Evolutionary conservation across 2,329 filamentous ascomycete species (phyloP).

Genomic region (Chrysoporthe deuterocubensis): DNA sequence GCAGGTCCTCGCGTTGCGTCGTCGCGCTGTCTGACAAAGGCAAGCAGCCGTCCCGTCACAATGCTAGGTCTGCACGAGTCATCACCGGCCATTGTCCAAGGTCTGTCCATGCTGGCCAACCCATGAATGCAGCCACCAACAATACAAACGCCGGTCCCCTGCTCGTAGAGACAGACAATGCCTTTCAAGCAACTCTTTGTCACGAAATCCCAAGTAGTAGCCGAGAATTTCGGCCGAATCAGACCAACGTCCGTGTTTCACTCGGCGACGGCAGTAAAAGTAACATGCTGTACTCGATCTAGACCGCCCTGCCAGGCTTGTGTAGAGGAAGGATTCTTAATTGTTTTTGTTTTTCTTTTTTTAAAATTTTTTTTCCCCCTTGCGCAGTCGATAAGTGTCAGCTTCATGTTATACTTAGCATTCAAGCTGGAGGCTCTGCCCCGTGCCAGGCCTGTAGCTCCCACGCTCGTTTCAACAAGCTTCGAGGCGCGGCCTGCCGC

Average conservation of each 20-base stretch:
- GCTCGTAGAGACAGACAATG: not conserved
- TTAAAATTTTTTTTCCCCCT: too few relatives aligned
- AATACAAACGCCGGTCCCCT: too few relatives aligned
- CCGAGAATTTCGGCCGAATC: not conserved
- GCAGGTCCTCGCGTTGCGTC: slow-evolving; percentile 14
- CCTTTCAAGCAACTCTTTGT: not conserved
- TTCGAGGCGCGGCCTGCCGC: not conserved
- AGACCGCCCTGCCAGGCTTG: not conserved
- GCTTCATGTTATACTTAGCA: not conserved
- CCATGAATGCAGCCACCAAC: not conserved
- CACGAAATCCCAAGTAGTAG: not conserved
- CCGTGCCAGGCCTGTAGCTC: not conserved
- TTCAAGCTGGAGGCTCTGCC: not conserved
- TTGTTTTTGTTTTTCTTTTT: too few relatives aligned
- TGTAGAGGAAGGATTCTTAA: not conserved
- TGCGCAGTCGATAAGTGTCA: too few relatives aligned
- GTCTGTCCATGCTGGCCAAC: not conserved
- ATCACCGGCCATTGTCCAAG: not conserved
- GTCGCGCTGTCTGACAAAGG: slow-evolving; percentile 19
- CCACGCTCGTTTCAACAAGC: not conserved
- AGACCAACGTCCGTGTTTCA: not conserved
- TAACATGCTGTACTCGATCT: not conserved
- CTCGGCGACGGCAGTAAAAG: slow-evolving; percentile 6
- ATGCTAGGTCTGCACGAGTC: slow-evolving; percentile 9
- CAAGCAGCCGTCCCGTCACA: slow-evolving; percentile 18